phyloP scores from a whole-genome alignment of 257 asterid species.

The Solanum peruvianum region DNA sequence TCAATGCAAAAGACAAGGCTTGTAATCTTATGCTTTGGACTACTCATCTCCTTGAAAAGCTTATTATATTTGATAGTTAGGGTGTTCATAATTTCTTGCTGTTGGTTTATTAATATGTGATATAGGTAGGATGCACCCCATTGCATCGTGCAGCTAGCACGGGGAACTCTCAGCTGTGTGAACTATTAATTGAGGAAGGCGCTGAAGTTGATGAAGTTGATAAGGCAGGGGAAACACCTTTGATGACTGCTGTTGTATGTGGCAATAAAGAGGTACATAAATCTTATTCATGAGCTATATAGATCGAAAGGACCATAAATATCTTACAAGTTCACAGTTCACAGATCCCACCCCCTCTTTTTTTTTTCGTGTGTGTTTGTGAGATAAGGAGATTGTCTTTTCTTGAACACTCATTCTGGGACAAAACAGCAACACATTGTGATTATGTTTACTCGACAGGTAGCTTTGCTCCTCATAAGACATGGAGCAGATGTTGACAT shows the following conservation, averaged over 20 bases:
- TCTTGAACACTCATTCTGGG: background rate
- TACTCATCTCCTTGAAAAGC: background rate
- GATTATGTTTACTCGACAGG: constrained; percentile 31
- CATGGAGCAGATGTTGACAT: constrained; percentile 91
- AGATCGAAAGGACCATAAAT: background rate
- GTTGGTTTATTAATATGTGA: background rate
- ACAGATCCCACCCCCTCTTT: background rate
- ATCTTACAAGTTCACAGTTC: background rate
- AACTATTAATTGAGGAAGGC: constrained; percentile 89
- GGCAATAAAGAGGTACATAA: constrained; percentile 50
- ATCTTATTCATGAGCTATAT: background rate
- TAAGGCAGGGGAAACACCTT: constrained; percentile 84
- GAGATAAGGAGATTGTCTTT: background rate
- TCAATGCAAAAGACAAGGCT: constrained; percentile 85
- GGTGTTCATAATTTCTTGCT: background rate
- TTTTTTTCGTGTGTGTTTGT: background rate
- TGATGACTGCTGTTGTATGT: constrained; percentile 82
- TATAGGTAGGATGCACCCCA: constrained; percentile 89
- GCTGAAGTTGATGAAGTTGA: constrained; percentile 85
- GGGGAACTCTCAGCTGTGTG: constrained; percentile 56
- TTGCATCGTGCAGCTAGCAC: constrained; percentile 98
- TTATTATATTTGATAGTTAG: background rate
- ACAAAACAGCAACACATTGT: background rate
- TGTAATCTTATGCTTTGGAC: constrained; percentile 6
- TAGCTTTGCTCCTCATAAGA: constrained; percentile 81